Conservation (phyloP, 2,329 filamentous ascomycete genomes). For the Fusarium multiceps region DNA sequence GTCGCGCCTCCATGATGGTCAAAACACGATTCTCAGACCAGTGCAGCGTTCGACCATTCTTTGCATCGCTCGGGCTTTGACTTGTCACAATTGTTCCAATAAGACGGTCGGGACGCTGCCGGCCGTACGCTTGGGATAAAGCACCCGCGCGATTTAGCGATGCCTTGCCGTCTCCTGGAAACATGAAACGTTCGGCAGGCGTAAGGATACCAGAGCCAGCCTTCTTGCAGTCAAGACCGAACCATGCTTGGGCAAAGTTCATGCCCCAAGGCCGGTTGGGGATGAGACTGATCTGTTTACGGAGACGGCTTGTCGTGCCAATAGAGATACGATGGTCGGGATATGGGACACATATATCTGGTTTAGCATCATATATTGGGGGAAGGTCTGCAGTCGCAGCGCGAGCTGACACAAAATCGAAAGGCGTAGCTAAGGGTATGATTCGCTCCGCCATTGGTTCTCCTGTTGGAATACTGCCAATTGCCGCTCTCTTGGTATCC, state of each 20-base stretch:
- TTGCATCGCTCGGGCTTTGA: constrained; percentile 63
- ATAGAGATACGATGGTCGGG: constrained; percentile 74
- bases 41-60: constrained; percentile 68
- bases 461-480: constrained; percentile 71
- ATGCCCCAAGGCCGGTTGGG: constrained; percentile 68
- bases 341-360: constrained; percentile 69
- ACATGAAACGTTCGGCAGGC: constrained; percentile 54
- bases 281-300: constrained; percentile 65
- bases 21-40: constrained; percentile 72
- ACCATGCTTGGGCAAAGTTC: constrained; percentile 62
- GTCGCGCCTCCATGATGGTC: constrained; percentile 73
- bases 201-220: constrained; percentile 52
- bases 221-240: constrained; percentile 44
- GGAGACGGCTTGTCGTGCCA: constrained; percentile 53
- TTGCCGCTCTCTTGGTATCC: constrained; percentile 41
- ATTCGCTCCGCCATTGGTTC: constrained; percentile 66
- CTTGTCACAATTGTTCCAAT: constrained; percentile 73
- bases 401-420: constrained; percentile 64
- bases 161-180: constrained; percentile 46
- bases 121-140: constrained; percentile 60
- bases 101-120: constrained; percentile 63
- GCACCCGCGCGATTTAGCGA: constrained; percentile 54
- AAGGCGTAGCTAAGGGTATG: constrained; percentile 63
- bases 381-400: constrained; percentile 72
- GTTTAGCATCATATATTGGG: constrained; percentile 68